Evolutionary conservation across 257 asterid genomes (phyloP).

Genomic region (Nicotiana otophora): DNA sequence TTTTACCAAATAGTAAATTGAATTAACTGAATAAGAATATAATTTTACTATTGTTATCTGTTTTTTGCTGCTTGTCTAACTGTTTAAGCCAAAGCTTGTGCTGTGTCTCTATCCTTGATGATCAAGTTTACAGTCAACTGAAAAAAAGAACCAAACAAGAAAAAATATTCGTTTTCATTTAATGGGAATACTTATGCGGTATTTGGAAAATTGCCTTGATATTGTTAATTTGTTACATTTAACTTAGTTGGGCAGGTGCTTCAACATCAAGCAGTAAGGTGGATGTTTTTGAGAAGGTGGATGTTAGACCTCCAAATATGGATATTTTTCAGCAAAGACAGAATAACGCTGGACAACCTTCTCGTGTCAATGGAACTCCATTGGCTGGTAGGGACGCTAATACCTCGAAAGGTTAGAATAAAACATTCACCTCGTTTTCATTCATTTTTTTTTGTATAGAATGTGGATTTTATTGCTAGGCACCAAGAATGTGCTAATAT

Average conservation of each 20-base stretch:
- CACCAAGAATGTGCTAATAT: background rate
- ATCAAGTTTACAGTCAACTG: background rate
- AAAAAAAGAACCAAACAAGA: background rate
- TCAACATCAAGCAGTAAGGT: constrained; percentile 5
- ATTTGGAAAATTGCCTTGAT: constrained; percentile 6
- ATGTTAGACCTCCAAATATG: constrained; percentile 12
- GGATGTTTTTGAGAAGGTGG: background rate
- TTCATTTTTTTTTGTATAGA: background rate
- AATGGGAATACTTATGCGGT: constrained; percentile 1
- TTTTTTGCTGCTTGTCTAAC: constrained; percentile 3
- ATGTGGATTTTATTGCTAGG: background rate
- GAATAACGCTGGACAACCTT: constrained; percentile 19
- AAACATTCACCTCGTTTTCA: background rate
- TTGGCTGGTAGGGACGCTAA: constrained; percentile 12
- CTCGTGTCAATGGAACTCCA: constrained; percentile 20
- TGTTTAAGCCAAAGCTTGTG: background rate
- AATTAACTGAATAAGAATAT: background rate
- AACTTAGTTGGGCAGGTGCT: background rate
- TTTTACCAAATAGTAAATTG: background rate
- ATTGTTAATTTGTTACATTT: constrained; percentile 6
- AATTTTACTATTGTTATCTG: background rate
- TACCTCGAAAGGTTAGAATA: constrained; percentile 38
- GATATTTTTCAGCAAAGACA: constrained; percentile 25
- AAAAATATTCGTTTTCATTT: background rate
- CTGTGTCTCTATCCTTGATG: background rate